These are phyloP conservation scores for Corymbia citriodora DNA, from an alignment of 441 rosid species.

Conservation along the genomic window DNA sequence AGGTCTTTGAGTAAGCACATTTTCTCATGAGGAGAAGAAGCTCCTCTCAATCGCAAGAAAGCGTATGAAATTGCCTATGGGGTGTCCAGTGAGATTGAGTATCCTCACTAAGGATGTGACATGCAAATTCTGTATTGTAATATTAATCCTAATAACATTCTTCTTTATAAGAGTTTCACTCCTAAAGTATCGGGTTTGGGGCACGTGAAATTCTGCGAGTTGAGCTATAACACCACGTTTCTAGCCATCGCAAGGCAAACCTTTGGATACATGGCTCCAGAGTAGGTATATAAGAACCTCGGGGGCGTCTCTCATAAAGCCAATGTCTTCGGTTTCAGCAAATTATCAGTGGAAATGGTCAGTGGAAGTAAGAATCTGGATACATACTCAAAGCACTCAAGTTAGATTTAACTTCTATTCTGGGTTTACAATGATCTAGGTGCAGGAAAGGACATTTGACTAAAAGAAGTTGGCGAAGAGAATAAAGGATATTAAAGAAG, in stretches of 20 bases:
- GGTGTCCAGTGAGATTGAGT: not conserved
- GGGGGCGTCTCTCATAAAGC: not conserved
- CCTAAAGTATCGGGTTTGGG: not conserved
- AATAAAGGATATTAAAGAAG: too few relatives aligned
- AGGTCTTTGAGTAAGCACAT: not conserved
- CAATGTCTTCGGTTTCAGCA: not conserved
- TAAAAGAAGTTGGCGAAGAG: not conserved
- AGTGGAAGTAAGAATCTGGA: not conserved
- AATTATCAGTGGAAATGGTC: not conserved
- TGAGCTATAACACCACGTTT: not conserved
- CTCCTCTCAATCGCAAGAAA: not conserved
- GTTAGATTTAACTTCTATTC: not conserved
- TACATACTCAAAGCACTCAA: not conserved
- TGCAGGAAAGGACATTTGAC: not conserved
- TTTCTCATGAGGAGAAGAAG: not conserved
- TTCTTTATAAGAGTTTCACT: not conserved
- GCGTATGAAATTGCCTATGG: not conserved
- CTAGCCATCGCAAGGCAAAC: too few relatives aligned
- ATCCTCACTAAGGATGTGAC: not conserved
- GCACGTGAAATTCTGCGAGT: not conserved
- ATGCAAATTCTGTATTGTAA: not conserved
- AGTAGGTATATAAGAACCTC: not conserved
- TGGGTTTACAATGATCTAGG: not conserved
- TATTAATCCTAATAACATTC: not conserved
- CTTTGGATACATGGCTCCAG: not conserved